Conservation (phyloP, 2,329 filamentous ascomycete genomes). For the Madurella mycetomatis region DNA sequence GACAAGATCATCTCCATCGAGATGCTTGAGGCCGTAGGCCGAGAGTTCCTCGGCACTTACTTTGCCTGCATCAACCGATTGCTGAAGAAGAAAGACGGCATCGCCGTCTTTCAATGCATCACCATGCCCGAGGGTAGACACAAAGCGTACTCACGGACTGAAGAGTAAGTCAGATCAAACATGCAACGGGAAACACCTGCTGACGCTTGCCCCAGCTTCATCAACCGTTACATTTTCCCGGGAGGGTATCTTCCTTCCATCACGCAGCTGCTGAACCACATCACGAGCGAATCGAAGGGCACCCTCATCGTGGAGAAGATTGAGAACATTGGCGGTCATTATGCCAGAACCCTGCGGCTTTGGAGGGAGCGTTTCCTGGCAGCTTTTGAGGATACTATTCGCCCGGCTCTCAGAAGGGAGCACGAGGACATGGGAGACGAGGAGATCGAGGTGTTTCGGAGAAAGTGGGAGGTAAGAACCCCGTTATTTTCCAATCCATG, state of each 20-base stretch:
- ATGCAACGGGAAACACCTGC: not conserved
- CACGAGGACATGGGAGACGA: slow-evolving; percentile 56
- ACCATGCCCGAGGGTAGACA: slow-evolving; percentile 69
- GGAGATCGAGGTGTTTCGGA: slow-evolving; percentile 62
- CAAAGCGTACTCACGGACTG: slow-evolving; percentile 59
- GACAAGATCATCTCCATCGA: slow-evolving; percentile 73
- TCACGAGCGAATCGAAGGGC: slow-evolving; percentile 56
- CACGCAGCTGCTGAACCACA: slow-evolving; percentile 53
- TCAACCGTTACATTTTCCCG: slow-evolving; percentile 73
- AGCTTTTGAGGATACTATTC: slow-evolving; percentile 58
- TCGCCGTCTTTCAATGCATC: slow-evolving; percentile 71
- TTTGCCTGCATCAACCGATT: slow-evolving; percentile 60
- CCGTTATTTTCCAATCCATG: not conserved
- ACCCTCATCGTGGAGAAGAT: slow-evolving; percentile 62
- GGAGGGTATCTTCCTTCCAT: slow-evolving; percentile 65
- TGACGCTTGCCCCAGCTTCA: slow-evolving; percentile 47
- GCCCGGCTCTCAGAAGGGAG: slow-evolving; percentile 54
- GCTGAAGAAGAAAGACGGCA: slow-evolving; percentile 60
- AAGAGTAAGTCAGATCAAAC: slow-evolving; percentile 46
- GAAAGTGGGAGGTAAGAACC: slow-evolving; percentile 62
- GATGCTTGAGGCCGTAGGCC: slow-evolving; percentile 71
- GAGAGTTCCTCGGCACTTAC: slow-evolving; percentile 63
- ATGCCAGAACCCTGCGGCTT: slow-evolving; percentile 62
- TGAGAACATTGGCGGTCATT: slow-evolving; percentile 71
- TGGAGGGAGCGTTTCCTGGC: slow-evolving; percentile 64